Base-by-base conservation (phyloP, 352 stramenopile species). In the Pythium monospermum region DNA sequence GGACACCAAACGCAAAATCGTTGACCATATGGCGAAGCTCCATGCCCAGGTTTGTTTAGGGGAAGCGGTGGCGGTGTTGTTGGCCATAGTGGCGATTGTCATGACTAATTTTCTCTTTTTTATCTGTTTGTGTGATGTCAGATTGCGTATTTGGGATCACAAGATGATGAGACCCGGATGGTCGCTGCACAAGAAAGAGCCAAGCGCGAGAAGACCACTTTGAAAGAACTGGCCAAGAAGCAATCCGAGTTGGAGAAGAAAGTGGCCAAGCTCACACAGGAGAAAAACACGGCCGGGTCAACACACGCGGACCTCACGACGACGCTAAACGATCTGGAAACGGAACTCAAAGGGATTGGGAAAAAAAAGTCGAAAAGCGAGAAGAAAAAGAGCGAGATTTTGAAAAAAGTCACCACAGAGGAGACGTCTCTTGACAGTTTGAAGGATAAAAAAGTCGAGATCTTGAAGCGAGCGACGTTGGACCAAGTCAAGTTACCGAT, bases 401-500 rank as follows among this genome's bases (percentile, higher is more conserved):
- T 96, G 45, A 95, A 97, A 58, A 70, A 76, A 38, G 84, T 98
- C 4, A 70, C 80, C 22, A 64, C 71, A 0, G 83, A 97, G 59
- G 96, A 99, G 51, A 89, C 85, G 16, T 74, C 85, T 8, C 64
- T 98, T 7, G 93, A 98, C 37, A 76, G 80, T 2, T 58, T 98
- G 18, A 96, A 93, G 49, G 91, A 97, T 48, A 91, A 96, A 61
- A 92, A 98, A 28, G 76, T 90, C 16, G 95, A 98, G 61, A 96
- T 97, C 44, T 73, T 99, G 12, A 96, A 97, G 57, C 95, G 95
- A 28, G 93, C 95, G 7, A 85, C 87, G 23, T 68, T 99, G 25
- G 96, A 99, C 49, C 92, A 99, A 72, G 83, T 99, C 1, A 85
- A 87, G 36, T 45, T 99, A 6, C 94, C 94, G 18, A 57, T 92